Evolutionary conservation across 2,329 filamentous ascomycete genomes (phyloP), one percentile per base, ranked within the genome.

Genomic region (Gnomoniopsis sp.): DNA sequence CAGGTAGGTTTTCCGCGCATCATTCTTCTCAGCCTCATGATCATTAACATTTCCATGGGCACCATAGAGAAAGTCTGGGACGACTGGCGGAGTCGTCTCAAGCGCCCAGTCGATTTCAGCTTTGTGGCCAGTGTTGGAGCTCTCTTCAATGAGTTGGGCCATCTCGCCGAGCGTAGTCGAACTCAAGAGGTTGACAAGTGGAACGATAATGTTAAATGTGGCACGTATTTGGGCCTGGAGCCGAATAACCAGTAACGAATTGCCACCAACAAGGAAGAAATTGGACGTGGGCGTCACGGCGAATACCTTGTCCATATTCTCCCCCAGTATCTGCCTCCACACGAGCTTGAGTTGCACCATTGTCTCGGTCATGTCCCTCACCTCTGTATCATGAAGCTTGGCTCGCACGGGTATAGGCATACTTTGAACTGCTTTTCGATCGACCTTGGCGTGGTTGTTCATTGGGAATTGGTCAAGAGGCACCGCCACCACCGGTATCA

Each of bases 221-320:
- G 69, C 53, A 2, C 65, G 63, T 33, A 82, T 72, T 0, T 56
- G 55, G 0, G 64, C 51, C 46, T 75, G 72, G 0, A 83, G 68
- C 3, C 68, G 63, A 4, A 79, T 64, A 1, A 77, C 59, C 0
- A 75, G 65, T 3, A 79, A 55, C 0, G 77, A 79, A 56, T 70
- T 77, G 6, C 76, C 77, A 2, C 77, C 77, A 2, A 72, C 61
- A 0, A 59, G 58, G 65, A 78, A 79, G 64, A 79, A 79, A 64
- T 75, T 70, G 2, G 75, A 67, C 3, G 62, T 46, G 63, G 3
- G 74, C 66, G 34, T 38, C 34, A 38, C n/a, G n/a, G n/a, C n/a
- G n/a, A n/a, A n/a, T n/a, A n/a, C n/a, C n/a, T n/a, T n/a, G n/a
- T n/a, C n/a, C n/a, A n/a, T n/a, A n/a, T n/a, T n/a, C n/a, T n/a